A percentile compares a stretch with the other conserved stretches of the same genome.
These are phyloP conservation scores for Biscogniauxia marginata DNA, from an alignment of 2,329 filamentous ascomycete genomes.

Conservation along the genomic window DNA sequence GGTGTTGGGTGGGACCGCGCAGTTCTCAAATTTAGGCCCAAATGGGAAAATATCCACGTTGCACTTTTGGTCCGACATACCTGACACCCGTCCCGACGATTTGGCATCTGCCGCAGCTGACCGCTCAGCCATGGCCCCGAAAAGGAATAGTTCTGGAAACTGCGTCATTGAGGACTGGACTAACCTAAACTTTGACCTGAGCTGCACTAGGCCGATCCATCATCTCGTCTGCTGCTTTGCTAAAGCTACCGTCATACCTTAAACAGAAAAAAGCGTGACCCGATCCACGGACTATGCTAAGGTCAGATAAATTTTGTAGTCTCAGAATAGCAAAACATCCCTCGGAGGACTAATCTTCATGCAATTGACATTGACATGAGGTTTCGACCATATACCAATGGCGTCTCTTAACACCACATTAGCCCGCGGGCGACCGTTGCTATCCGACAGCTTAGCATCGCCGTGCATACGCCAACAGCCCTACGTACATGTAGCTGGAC, in stretches of 20 bases:
- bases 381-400: slow-evolving; percentile 14
- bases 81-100: slow-evolving; percentile 5
- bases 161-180: slow-evolving; percentile 20
- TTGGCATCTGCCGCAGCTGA: slow-evolving; percentile 19
- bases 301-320: not conserved
- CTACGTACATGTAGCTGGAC: slow-evolving; percentile 18
- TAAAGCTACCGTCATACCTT: not conserved
- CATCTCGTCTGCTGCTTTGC: not conserved
- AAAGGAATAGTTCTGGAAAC: slow-evolving; percentile 19
- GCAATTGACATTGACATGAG: not conserved
- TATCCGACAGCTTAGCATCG: slow-evolving; percentile 10
- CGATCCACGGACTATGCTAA: not conserved
- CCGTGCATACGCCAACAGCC: slow-evolving; percentile 20
- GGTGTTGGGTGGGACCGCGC: too few species aligned
- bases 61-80: slow-evolving; percentile 10
- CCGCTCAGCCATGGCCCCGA: slow-evolving; percentile 15
- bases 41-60: slow-evolving; percentile 16
- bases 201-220: slow-evolving; percentile 6
- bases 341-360: too few species aligned
- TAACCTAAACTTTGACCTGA: not conserved
- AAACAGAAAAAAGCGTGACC: not conserved
- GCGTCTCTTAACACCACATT: slow-evolving; percentile 19
- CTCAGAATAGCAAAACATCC: not conserved
- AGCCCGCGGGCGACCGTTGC: slow-evolving; percentile 17
- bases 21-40: slow-evolving; percentile 5